These are phyloP conservation scores for Penicillium psychrosexuale DNA, from an alignment of 2,329 filamentous ascomycete genomes.

Conservation along the genomic window DNA sequence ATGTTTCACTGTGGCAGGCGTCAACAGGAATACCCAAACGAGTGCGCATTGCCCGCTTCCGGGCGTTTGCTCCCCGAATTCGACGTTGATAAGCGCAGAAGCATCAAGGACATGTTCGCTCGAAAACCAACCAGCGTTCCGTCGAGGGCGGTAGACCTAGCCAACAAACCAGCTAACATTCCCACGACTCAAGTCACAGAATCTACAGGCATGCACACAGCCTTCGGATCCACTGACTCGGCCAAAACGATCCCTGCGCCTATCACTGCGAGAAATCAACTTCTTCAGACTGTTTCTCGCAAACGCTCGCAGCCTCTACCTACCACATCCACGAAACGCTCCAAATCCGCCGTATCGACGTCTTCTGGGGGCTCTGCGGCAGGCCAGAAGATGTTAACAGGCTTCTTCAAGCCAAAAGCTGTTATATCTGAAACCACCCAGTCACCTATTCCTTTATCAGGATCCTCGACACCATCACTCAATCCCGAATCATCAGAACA, in stretches of 20 bases:
- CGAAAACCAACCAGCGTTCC: slow-evolving; percentile 48
- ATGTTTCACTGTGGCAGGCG: slow-evolving; percentile 68
- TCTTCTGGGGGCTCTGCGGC: slow-evolving; percentile 34
- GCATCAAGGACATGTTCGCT: slow-evolving; percentile 89
- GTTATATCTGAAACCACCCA: slow-evolving; percentile 9
- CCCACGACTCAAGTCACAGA: background rate
- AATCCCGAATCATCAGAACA: background rate
- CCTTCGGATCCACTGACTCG: background rate
- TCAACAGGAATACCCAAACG: slow-evolving; percentile 62
- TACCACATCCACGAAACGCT: slow-evolving; percentile 47
- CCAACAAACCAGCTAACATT: background rate
- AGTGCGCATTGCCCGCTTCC: slow-evolving; percentile 68
- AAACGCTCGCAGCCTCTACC: slow-evolving; percentile 41
- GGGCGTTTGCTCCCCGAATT: slow-evolving; percentile 86
- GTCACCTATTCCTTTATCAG: background rate
- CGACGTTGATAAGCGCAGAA: slow-evolving; percentile 64
- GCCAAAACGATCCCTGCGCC: background rate
- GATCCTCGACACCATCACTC: background rate
- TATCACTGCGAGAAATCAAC: background rate
- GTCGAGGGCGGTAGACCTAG: slow-evolving; percentile 12
- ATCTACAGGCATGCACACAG: background rate
- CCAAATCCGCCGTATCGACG: slow-evolving; percentile 43
- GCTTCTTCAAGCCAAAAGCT: slow-evolving; percentile 71
- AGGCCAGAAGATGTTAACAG: slow-evolving; percentile 64
- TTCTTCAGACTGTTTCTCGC: slow-evolving; percentile 21